A percentile compares a stretch with the other conserved stretches of the same genome.
Evolutionary conservation across 202 grass and related monocot genomes (phyloP).

Genomic region (Elaeis oleifera): DNA sequence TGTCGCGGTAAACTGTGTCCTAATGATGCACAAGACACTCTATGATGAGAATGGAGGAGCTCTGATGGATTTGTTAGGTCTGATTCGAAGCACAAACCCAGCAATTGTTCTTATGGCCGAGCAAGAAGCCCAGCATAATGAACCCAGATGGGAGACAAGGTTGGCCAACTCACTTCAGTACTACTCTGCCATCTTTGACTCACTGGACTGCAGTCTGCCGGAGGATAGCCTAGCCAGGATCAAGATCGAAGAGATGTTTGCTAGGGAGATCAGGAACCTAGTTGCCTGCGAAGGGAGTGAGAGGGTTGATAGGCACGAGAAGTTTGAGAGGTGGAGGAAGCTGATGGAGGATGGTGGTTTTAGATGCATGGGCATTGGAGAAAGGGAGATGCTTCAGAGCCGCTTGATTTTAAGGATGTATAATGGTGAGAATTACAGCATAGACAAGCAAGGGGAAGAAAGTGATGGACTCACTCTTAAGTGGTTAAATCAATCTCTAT

Average conservation of each 20-base stretch:
- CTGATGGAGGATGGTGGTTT: conserved; percentile 23
- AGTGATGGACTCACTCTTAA: conserved; percentile 18
- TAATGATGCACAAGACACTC: conserved; percentile 17
- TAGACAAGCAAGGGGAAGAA: not conserved
- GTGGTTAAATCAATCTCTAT: conserved; percentile 30
- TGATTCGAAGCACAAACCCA: conserved; percentile 20
- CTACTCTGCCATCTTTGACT: conserved; percentile 22
- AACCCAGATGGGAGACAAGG: conserved; percentile 7
- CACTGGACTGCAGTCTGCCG: not conserved
- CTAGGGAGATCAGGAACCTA: conserved; percentile 17
- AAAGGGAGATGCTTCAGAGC: conserved; percentile 19
- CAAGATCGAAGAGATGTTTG: conserved; percentile 23
- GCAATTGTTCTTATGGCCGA: conserved; percentile 18
- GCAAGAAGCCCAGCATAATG: conserved; percentile 15
- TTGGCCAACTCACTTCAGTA: conserved; percentile 16
- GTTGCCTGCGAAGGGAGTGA: conserved; percentile 25
- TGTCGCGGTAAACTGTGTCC: conserved; percentile 19
- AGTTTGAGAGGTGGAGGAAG: conserved; percentile 11
- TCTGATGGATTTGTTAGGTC: conserved; percentile 5
- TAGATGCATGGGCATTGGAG: conserved; percentile 3
- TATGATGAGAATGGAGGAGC: conserved; percentile 4
- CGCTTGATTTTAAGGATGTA: conserved; percentile 5
- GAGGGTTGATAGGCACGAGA: conserved; percentile 17
- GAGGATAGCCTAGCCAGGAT: conserved; percentile 14
- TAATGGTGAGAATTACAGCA: not conserved